Base-by-base conservation (phyloP, 768 basidiomycete genomes). In the Megacollybia marginata region DNA sequence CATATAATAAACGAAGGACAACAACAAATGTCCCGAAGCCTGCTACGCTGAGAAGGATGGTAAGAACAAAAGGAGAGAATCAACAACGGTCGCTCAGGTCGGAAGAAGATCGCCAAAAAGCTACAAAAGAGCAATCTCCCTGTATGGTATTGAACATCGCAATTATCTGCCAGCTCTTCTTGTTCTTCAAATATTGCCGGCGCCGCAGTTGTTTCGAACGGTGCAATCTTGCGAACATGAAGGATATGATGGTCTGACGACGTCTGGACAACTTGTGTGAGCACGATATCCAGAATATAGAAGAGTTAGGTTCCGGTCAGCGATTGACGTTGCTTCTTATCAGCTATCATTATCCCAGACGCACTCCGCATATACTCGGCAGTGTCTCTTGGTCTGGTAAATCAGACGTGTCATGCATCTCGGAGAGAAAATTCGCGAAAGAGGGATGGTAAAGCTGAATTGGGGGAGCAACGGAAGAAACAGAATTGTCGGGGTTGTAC, bases 1-100 rank as follows among this genome's bases (percentile, higher is more conserved):
- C 51, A 48, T 28, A 62, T 35, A 28, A 65, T 5, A 33, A 65
- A 67, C 10, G 53, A 1, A 1, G 65, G 64, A 16, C 54, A 62
- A 38, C 52, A 56, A 28, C 38, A 31, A 9, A 9, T 19, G 28
- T 33, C 19, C 9, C 46, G 46, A 13, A 47, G 11, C 9, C 9
- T 31, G 10, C 19, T 15, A 31, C 19, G 10, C 46, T 47, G 46
- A 11, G 16, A 36, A 10, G 35, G 35, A 33, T 9, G 31, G 15
- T 12, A 19, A 47, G 33, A 10, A 23, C 13, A 32, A 9, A 31
- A 33, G 46, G 20, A 9, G 43, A 44, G 20, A 23, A 44, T 10
- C 43, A n/a, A n/a, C 11, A 19, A 19, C 12, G n/a, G n/a, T n/a
- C n/a, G n/a, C n/a, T n/a, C n/a, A n/a, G n/a, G n/a, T n/a, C n/a